Conservation (phyloP, 2,329 filamentous ascomycete genomes). For the Beauveria pseudobassiana region DNA sequence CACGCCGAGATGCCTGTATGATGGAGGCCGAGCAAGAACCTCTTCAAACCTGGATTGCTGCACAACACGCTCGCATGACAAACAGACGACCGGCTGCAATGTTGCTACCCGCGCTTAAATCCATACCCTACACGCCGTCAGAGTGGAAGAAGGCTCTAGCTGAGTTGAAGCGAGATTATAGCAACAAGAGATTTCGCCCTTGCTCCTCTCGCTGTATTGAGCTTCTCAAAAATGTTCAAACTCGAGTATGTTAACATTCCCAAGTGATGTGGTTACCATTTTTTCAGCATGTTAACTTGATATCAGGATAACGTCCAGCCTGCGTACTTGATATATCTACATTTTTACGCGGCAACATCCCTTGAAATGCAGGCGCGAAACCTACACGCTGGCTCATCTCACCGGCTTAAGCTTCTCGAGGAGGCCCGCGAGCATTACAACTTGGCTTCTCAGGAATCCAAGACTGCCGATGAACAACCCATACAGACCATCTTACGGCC, state of each 20-base stretch:
- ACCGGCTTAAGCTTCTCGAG: constrained; percentile 40
- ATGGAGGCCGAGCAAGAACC: neutral
- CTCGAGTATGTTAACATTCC: constrained; percentile 29
- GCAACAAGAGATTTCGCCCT: constrained; percentile 42
- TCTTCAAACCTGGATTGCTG: constrained; percentile 8
- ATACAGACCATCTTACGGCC: constrained; percentile 31
- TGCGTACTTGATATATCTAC: constrained; percentile 49
- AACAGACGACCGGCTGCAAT: constrained; percentile 14
- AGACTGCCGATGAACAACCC: constrained; percentile 33
- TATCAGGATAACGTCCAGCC: constrained; percentile 37
- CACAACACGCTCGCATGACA: constrained; percentile 1
- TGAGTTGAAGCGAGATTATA: constrained; percentile 48
- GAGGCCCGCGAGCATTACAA: constrained; percentile 47
- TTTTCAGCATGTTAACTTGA: neutral
- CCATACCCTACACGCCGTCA: constrained; percentile 34
- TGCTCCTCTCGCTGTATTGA: constrained; percentile 47
- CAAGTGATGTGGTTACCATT: neutral
- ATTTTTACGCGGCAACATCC: constrained; percentile 55
- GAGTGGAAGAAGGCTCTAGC: constrained; percentile 46
- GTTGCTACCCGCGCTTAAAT: constrained; percentile 16
- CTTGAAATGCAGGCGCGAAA: constrained; percentile 48
- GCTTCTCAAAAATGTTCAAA: constrained; percentile 41
- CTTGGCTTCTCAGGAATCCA: constrained; percentile 39
- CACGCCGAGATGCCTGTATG: neutral
- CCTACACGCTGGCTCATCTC: constrained; percentile 36